A percentile compares a stretch with the other conserved stretches of the same genome.
These are phyloP conservation scores for Salix suchowensis DNA, from an alignment of 345 rosid species.

Conservation along the genomic window DNA sequence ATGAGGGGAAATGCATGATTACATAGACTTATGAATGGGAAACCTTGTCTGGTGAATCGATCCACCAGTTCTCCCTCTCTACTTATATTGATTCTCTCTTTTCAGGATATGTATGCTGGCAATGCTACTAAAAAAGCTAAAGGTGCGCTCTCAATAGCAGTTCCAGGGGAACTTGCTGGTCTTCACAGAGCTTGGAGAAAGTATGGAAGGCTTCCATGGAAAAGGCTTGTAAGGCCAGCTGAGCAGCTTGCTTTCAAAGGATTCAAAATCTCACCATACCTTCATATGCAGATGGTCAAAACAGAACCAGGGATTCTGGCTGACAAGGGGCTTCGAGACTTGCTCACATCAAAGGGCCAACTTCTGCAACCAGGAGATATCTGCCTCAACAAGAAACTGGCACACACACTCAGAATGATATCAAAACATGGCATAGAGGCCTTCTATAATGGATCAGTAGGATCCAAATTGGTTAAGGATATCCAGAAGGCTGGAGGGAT, in stretches of 20 bases:
- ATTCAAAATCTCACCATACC: conserved; percentile 49
- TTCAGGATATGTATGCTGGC: conserved; percentile 41
- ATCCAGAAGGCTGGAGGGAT: conserved; percentile 51
- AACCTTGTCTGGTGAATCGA: too few species aligned
- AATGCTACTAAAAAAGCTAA: conserved; percentile 32
- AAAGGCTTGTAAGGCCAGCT: conserved; percentile 43
- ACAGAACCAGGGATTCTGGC: conserved; percentile 31
- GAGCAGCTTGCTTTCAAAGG: conserved; percentile 44
- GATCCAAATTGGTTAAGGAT: conserved; percentile 36
- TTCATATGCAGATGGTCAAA: conserved; percentile 42
- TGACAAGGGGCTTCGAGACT: conserved; percentile 42
- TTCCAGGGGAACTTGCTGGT: conserved; percentile 60
- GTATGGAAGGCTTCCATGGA: conserved; percentile 56
- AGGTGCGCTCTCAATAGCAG: conserved; percentile 53
- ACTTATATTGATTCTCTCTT: background rate
- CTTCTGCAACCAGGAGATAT: conserved; percentile 38
- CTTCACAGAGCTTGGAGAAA: conserved; percentile 50
- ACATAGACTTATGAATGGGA: too few species aligned
- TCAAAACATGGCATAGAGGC: conserved; percentile 29
- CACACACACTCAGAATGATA: conserved; percentile 31
- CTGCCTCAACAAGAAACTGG: conserved; percentile 39
- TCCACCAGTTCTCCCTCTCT: background rate
- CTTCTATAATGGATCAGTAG: conserved; percentile 56
- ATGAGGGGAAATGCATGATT: too few species aligned
- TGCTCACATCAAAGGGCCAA: conserved; percentile 42